phyloP scores from a whole-genome alignment of 805 yeast genomes.

The Wickerhamiella azymoides region DNA sequence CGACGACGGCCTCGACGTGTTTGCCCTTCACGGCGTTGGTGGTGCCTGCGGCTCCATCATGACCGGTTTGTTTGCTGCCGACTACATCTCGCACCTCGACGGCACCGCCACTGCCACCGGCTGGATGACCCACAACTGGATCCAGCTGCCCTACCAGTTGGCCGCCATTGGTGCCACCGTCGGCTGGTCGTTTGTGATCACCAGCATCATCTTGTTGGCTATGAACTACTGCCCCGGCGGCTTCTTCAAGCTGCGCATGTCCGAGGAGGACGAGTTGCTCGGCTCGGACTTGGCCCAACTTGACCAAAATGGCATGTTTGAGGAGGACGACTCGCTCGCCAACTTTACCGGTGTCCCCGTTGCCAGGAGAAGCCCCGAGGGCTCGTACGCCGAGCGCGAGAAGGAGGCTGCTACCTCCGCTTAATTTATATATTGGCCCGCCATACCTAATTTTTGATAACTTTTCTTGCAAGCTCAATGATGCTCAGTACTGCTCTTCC shows the following conservation, averaged over 20 bases:
- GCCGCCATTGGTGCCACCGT: conserved; percentile 68
- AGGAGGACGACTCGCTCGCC: conserved; percentile 14
- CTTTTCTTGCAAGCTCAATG: no score
- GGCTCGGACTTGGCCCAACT: conserved; percentile 87
- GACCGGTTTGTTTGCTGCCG: conserved; percentile 91
- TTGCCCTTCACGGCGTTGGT: conserved; percentile 88
- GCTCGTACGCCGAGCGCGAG: not conserved
- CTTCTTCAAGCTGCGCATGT: conserved; percentile 56
- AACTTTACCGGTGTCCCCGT: conserved; percentile 2
- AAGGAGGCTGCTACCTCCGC: not conserved
- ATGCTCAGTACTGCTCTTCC: no score
- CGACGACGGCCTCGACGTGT: conserved; percentile 94
- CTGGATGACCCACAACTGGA: conserved; percentile 84
- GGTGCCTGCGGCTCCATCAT: conserved; percentile 70
- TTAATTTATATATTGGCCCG: not conserved
- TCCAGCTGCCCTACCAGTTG: conserved; percentile 84
- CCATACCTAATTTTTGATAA: no score
- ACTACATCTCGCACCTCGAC: conserved; percentile 75
- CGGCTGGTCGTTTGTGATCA: conserved; percentile 68
- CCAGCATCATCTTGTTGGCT: conserved; percentile 51
- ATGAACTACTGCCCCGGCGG: conserved; percentile 62
- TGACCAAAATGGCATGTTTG: conserved; percentile 49
- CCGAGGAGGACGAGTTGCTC: conserved; percentile 76
- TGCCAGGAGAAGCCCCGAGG: not conserved
- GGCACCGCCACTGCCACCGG: conserved; percentile 69